Evolutionary conservation across 805 yeast species (phyloP).

Genomic region (Metschnikowia dekortorum): DNA sequence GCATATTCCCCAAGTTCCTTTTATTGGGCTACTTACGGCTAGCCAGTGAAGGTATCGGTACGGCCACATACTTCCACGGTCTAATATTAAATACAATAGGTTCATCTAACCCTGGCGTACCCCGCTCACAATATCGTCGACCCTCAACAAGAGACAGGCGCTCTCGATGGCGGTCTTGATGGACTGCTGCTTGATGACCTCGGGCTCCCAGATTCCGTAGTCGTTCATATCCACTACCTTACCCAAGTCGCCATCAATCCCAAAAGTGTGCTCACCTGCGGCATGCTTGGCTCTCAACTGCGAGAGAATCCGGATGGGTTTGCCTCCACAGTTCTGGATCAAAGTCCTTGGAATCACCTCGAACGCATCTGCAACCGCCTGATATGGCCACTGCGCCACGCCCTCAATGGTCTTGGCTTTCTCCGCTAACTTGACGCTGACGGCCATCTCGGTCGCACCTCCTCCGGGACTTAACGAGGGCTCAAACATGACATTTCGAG

Average conservation of each 20-base stretch:
- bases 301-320: slow-evolving; percentile 83
- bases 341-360: slow-evolving; percentile 98
- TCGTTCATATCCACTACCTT: slow-evolving; percentile 92
- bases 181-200: slow-evolving; percentile 93
- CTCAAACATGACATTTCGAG: slow-evolving; percentile 90
- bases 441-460: slow-evolving; percentile 99
- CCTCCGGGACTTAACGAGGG: slow-evolving; percentile 98
- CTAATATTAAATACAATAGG: neutral
- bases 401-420: slow-evolving; percentile 92
- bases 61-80: neutral
- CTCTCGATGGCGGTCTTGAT: slow-evolving; percentile 97
- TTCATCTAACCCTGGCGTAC: slow-evolving; percentile 50
- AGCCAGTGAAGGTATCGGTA: too few relatives aligned
- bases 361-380: slow-evolving; percentile 97
- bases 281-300: slow-evolving; percentile 96
- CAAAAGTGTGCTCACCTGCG: slow-evolving; percentile 77
- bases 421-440: slow-evolving; percentile 80
- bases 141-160: slow-evolving; percentile 90
- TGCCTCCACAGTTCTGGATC: slow-evolving; percentile 97
- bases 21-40: neutral
- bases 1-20: too few relatives aligned
- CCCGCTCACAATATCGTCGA: slow-evolving; percentile 97
- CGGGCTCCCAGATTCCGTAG: slow-evolving; percentile 99
- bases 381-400: slow-evolving; percentile 97
- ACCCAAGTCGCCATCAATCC: slow-evolving; percentile 93